phyloP scores from a whole-genome alignment of 225 moss, liverwort and hornwort species.

The Climacium dendroides region DNA sequence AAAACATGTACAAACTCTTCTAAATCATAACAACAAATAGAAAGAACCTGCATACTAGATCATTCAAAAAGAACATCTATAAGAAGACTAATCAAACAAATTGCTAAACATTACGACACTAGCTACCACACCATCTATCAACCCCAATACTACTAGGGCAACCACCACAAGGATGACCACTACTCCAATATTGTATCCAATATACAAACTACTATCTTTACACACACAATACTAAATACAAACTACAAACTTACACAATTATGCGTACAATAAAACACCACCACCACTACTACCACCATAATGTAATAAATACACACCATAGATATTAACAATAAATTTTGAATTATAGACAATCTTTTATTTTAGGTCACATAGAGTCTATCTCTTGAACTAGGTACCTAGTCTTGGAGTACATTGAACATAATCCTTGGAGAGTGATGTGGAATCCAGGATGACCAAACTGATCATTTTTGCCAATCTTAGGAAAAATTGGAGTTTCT shows the following conservation, averaged over 20 bases:
- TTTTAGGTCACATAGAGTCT: background rate
- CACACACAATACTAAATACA: background rate
- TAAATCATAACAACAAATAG: background rate
- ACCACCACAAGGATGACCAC: too few species aligned
- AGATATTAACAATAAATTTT: background rate
- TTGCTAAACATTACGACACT: too few species aligned
- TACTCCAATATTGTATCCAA: rapidly evolving
- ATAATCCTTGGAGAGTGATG: too few species aligned
- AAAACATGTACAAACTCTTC: background rate
- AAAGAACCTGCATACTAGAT: too few species aligned
- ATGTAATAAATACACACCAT: background rate
- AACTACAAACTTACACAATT: background rate
- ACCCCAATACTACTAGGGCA: too few species aligned
- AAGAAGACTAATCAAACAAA: too few species aligned
- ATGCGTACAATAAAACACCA: background rate
- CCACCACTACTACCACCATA: background rate
- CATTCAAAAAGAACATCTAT: too few species aligned
- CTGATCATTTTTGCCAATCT: background rate
- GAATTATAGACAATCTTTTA: background rate
- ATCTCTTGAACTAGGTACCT: background rate
- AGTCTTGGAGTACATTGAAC: background rate
- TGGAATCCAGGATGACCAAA: too few species aligned
- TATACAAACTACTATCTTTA: background rate
- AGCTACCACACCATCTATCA: too few species aligned
- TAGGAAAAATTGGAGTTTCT: too few species aligned